Percentiles rank a stretch among this genome's conserved stretches.
Conservation (phyloP, 176 grass and related monocot species). For the Rhynchospora pubera region DNA sequence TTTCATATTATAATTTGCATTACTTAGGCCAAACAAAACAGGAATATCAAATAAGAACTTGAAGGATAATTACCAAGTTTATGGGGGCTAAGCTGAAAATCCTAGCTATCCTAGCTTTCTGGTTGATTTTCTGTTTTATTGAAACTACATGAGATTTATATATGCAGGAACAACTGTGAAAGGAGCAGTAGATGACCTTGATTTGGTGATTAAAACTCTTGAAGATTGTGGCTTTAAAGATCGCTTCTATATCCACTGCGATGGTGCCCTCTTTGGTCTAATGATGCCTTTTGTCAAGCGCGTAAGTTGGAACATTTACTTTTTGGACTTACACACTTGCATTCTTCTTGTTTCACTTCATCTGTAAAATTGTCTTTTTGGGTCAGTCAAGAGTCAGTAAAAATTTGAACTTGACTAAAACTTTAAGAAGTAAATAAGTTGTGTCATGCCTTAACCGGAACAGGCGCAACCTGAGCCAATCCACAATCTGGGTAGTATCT, state of each 20-base stretch:
- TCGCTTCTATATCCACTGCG: slow-evolving; percentile 83
- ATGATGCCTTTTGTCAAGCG: slow-evolving; percentile 89
- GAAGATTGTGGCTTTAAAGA: slow-evolving; percentile 67
- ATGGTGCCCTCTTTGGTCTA: slow-evolving; percentile 83
- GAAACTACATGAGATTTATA: slow-evolving; percentile 8
- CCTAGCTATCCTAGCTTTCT: not conserved
- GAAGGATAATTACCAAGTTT: not conserved
- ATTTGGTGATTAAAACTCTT: slow-evolving; percentile 69
- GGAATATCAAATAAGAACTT: not conserved
- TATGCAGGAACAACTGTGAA: slow-evolving; percentile 74
- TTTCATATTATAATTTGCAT: not conserved
- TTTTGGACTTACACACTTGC: not conserved
- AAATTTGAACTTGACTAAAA: too few relatives aligned
- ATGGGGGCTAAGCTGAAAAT: not conserved
- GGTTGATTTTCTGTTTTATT: slow-evolving; percentile 4
- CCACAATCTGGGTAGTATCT: too few relatives aligned
- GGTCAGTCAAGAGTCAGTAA: not conserved
- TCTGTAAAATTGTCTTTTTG: not conserved
- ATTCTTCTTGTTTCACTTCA: not conserved
- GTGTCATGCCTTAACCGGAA: too few relatives aligned
- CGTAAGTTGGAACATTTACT: slow-evolving; percentile 23
- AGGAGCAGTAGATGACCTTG: slow-evolving; percentile 85
- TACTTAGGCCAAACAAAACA: not conserved
- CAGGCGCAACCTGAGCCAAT: too few relatives aligned
- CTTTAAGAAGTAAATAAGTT: too few relatives aligned